These are phyloP conservation scores for Penicillium lividum DNA, from an alignment of 495 filamentous ascomycete species.

Conservation along the genomic window DNA sequence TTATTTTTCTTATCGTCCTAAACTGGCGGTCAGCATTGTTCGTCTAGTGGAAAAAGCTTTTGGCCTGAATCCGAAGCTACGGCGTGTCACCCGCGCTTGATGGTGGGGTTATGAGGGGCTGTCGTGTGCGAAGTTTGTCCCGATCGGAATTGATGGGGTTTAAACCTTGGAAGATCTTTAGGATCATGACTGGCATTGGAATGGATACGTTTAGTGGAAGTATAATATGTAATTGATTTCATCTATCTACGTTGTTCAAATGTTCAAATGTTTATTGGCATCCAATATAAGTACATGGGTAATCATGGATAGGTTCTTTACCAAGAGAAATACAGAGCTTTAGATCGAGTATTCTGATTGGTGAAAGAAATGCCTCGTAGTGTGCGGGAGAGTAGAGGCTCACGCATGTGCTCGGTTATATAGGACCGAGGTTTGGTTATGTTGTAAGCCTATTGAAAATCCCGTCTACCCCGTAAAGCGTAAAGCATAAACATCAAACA, in stretches of 20 bases:
- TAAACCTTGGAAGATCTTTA: background rate
- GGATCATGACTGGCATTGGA: background rate
- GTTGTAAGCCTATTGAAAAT: no score
- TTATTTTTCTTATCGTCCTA: background rate
- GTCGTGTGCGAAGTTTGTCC: constrained; percentile 1
- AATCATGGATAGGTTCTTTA: background rate
- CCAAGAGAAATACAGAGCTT: constrained; percentile 4
- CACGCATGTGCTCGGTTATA: background rate
- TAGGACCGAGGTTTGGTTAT: background rate
- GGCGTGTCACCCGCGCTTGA: constrained; percentile 9
- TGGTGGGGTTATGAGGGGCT: constrained; percentile 3
- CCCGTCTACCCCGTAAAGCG: background rate
- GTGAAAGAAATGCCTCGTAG: constrained; percentile 26
- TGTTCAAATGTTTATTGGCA: no score
- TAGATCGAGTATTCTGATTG: constrained; percentile 11
- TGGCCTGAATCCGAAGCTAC: background rate
- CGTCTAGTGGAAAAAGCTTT: constrained; percentile 3
- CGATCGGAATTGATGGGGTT: background rate
- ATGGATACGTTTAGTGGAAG: background rate
- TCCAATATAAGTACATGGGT: no score
- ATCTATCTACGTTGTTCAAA: background rate
- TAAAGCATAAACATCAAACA: background rate
- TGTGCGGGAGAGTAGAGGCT: background rate
- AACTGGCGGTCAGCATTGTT: constrained; percentile 24
- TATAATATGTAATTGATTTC: background rate